These are phyloP conservation scores for Apiospora kogelbergensis DNA, from an alignment of 2,329 filamentous ascomycete species.

Conservation along the genomic window DNA sequence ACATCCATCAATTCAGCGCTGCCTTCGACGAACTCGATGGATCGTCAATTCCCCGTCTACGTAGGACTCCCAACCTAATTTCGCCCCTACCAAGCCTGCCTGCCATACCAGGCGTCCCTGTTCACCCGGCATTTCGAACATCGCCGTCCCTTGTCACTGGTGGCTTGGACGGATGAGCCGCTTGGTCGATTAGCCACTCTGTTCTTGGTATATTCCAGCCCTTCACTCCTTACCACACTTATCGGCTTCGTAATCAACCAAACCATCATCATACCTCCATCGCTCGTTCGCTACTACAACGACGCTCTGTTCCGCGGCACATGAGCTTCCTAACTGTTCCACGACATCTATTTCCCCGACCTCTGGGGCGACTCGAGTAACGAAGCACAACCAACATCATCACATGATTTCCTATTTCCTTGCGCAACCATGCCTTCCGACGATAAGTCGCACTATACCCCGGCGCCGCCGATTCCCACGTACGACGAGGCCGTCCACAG, in stretches of 20 bases:
- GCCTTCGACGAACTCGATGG: background rate
- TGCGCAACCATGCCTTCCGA: constrained; percentile 40
- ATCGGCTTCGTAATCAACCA: constrained; percentile 17
- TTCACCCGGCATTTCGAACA: background rate
- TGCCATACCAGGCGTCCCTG: too few species aligned
- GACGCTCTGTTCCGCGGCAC: background rate
- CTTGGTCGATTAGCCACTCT: background rate
- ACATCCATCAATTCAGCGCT: background rate
- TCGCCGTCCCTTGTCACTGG: constrained; percentile 5
- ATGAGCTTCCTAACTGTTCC: constrained; percentile 11
- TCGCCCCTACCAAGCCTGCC: background rate
- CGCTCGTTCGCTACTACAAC: background rate
- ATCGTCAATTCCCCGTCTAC: background rate
- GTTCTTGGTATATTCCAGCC: background rate
- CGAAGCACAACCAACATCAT: background rate
- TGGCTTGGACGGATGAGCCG: constrained; percentile 4
- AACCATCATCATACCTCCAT: constrained; percentile 11
- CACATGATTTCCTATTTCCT: constrained; percentile 1
- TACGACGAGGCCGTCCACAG: constrained; percentile 80
- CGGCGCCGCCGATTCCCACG: constrained; percentile 73
- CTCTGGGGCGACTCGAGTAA: background rate
- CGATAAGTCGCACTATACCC: constrained; percentile 58
- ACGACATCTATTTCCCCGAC: background rate
- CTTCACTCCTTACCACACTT: constrained; percentile 19
- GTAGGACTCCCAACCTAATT: background rate